Percentiles rank a stretch among this genome's conserved stretches.
phyloP scores from a whole-genome alignment of 495 filamentous ascomycete genomes.

The Hypoxylon fragiforme region DNA sequence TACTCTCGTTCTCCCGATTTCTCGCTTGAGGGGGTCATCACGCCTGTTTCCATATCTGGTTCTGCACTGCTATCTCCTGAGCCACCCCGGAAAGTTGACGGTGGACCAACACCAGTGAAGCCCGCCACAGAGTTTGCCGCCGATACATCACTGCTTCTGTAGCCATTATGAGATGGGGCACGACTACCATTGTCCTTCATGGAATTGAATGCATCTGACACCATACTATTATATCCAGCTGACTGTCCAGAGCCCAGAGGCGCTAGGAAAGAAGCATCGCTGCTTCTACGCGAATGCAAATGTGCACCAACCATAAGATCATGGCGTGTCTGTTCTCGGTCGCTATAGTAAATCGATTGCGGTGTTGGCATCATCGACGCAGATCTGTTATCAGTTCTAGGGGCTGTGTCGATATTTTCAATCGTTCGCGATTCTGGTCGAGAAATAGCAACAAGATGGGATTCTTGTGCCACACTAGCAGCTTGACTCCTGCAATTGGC shows the following conservation, averaged over 20 bases:
- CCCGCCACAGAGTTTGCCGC: constrained; percentile 35
- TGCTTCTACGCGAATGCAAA: constrained; percentile 33
- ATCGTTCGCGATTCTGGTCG: constrained; percentile 11
- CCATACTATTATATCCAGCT: constrained; percentile 18
- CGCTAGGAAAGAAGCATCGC: constrained; percentile 25
- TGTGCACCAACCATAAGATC: constrained; percentile 26
- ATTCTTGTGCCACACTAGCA: constrained; percentile 34
- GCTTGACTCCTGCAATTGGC: constrained; percentile 43
- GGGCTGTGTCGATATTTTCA: constrained; percentile 9
- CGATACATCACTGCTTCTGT: constrained; percentile 38
- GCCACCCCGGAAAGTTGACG: constrained; percentile 30
- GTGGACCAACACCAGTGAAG: constrained; percentile 30
- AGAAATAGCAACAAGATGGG: constrained; percentile 13
- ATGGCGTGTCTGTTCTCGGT: constrained; percentile 19
- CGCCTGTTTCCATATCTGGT: constrained; percentile 35
- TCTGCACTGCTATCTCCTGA: constrained; percentile 23
- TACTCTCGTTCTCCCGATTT: constrained; percentile 52
- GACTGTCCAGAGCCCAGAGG: constrained; percentile 17
- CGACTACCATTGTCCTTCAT: constrained; percentile 26
- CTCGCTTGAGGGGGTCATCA: constrained; percentile 56
- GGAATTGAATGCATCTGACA: constrained; percentile 31
- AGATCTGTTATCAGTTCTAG: constrained; percentile 11
- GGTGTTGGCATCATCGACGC: constrained; percentile 14
- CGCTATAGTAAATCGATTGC: constrained; percentile 27
- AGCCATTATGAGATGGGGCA: constrained; percentile 25